phyloP scores from a whole-genome alignment of 2,329 filamentous ascomycete species.

The Colletotrichum spaethianum region DNA sequence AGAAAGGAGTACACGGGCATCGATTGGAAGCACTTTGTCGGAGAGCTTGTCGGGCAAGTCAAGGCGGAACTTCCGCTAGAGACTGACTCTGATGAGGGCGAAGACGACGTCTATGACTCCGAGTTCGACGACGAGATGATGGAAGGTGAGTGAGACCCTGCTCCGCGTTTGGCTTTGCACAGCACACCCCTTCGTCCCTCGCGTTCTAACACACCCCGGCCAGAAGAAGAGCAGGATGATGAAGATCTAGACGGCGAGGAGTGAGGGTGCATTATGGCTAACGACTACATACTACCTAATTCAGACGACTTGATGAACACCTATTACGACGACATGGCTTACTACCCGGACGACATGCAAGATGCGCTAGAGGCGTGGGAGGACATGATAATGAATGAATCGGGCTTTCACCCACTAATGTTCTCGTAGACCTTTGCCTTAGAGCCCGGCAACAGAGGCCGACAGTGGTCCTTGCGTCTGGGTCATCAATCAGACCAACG shows the following conservation, averaged over 20 bases:
- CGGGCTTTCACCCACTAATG: conserved; percentile 1
- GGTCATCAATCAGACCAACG: background rate
- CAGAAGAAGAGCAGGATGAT: conserved; percentile 9
- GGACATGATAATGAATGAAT: conserved; percentile 25
- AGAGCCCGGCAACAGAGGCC: background rate
- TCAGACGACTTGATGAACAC: conserved; percentile 23
- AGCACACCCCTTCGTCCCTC: background rate
- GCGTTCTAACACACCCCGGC: background rate
- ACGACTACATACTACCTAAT: background rate
- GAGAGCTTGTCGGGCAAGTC: conserved; percentile 45
- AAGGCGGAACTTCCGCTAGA: conserved; percentile 38
- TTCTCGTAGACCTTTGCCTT: background rate
- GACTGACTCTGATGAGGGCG: background rate
- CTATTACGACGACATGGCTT: background rate
- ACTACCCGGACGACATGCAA: conserved; percentile 24
- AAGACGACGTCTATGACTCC: conserved; percentile 1
- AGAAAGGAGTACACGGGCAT: conserved; percentile 50
- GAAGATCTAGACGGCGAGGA: conserved; percentile 11
- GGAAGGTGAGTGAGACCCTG: conserved; percentile 24
- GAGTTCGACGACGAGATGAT: conserved; percentile 29
- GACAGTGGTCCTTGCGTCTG: background rate
- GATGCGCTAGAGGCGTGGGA: conserved; percentile 20
- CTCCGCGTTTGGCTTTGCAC: background rate
- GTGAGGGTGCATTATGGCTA: conserved; percentile 10
- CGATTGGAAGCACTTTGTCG: conserved; percentile 54